Base-by-base conservation (phyloP, 1,139 yeast genomes). In the Candida sp. region DNA sequence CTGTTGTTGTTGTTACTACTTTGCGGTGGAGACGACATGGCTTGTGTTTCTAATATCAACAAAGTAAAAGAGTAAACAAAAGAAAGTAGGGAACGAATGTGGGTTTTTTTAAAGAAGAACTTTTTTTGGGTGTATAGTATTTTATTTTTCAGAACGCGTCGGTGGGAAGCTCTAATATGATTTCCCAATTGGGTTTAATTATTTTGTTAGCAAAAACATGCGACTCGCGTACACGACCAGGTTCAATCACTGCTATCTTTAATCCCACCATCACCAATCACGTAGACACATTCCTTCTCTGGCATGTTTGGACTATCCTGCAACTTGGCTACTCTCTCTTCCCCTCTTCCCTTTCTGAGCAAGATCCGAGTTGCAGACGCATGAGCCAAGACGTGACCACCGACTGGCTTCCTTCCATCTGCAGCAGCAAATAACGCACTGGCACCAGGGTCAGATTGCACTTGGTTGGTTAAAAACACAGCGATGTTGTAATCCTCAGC, bases 401-500 rank as follows among this genome's bases (percentile, higher is more conserved):
- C 88, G 52, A 84, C 80, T 1, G 88, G 88, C 60, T 84, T 84
- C 54, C 87, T 72, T 7, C 88, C 86, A 65, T 84, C 88, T 17
- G 85, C 86, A 34, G 85, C 72, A 0, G 88, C 88, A 69, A 84
- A 84, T 49, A 84, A 65, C 2, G 86, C 82, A 49, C 86, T 81
- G 0, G 88, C 88, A 43, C 88, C 88, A 1, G 88, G 88, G 58
- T 84, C 88, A n/a, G 86, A 80, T 62, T 84, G 88, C 8, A 83
- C 87, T 61, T 84, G 88, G 53, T 83, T 83, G 1, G 88, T 83
- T 68, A 83, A 67, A 55, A 84, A 82, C 1, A 83, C 82, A 0
- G 88, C 86, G 39, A 81, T 68, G 54, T 84, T 83, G 61, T 79
- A 83, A 57, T 83, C 87, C 58, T 83, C 88, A 1, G 86, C 81